A percentile compares a stretch with the other conserved stretches of the same genome.
Conservation (phyloP, 2,329 filamentous ascomycete species). For the Colletotrichum lindemuthianum region DNA sequence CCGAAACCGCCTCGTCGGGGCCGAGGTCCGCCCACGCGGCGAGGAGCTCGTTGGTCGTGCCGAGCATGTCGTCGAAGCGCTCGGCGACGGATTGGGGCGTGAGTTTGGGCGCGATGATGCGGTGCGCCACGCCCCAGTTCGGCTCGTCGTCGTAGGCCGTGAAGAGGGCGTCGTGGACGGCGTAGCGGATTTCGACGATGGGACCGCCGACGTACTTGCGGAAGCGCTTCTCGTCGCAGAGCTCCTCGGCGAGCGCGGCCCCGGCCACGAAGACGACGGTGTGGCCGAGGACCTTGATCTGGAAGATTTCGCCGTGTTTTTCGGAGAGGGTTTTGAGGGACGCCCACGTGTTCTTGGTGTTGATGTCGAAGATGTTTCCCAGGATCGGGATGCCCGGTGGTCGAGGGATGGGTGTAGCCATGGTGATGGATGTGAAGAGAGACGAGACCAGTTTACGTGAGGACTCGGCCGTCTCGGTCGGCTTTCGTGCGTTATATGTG, state of each 20-base stretch:
- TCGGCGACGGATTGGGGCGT: slow-evolving; percentile 44
- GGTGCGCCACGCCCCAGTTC: slow-evolving; percentile 61
- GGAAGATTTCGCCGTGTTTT: slow-evolving; percentile 50
- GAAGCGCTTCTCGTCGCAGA: slow-evolving; percentile 64
- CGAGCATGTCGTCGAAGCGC: slow-evolving; percentile 59
- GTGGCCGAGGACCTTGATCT: slow-evolving; percentile 48
- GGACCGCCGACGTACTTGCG: slow-evolving; percentile 64
- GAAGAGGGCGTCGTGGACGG: slow-evolving; percentile 63
- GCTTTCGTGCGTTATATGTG: background rate
- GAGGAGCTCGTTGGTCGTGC: slow-evolving; percentile 59
- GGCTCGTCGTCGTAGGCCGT: slow-evolving; percentile 60
- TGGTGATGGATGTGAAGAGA: slow-evolving; percentile 29
- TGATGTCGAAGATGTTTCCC: slow-evolving; percentile 49
- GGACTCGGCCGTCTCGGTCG: background rate
- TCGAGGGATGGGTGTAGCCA: slow-evolving; percentile 48
- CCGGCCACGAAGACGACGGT: slow-evolving; percentile 54
- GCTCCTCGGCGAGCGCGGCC: slow-evolving; percentile 52
- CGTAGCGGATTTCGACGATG: slow-evolving; percentile 60
- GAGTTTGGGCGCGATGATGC: slow-evolving; percentile 61
- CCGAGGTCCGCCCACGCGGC: slow-evolving; percentile 57
- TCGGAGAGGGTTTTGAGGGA: slow-evolving; percentile 49
- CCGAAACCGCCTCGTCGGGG: slow-evolving; percentile 50
- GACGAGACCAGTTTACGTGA: background rate
- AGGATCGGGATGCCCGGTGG: slow-evolving; percentile 48
- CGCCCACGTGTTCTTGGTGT: slow-evolving; percentile 48